These are phyloP conservation scores for Daldinia vernicosa DNA, from an alignment of 495 filamentous ascomycete genomes.

Conservation along the genomic window DNA sequence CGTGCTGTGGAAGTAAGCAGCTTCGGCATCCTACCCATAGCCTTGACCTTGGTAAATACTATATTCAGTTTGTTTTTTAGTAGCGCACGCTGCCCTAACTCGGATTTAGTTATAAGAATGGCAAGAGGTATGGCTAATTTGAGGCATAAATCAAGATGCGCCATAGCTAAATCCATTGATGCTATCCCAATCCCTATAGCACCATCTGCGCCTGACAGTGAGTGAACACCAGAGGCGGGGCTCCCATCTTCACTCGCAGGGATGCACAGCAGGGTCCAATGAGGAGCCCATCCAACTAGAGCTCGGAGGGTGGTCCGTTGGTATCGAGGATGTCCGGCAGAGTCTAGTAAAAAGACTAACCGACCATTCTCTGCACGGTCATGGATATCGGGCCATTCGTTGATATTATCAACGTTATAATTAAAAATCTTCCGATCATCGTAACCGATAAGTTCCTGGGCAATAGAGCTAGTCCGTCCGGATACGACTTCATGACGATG, in stretches of 20 bases:
- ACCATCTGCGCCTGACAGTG: slow-evolving; percentile 59
- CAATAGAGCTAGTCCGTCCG: slow-evolving; percentile 90
- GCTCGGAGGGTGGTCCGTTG: slow-evolving; percentile 86
- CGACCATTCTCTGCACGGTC: slow-evolving; percentile 74
- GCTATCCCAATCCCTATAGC: slow-evolving; percentile 52
- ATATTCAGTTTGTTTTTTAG: slow-evolving; percentile 73
- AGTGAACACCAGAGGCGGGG: slow-evolving; percentile 58
- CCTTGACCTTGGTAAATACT: slow-evolving; percentile 80
- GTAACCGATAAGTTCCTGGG: slow-evolving; percentile 93
- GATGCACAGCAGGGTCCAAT: slow-evolving; percentile 90
- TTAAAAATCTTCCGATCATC: slow-evolving; percentile 75
- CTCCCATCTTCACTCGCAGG: slow-evolving; percentile 76
- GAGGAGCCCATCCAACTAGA: slow-evolving; percentile 93
- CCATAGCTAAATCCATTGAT: slow-evolving; percentile 72
- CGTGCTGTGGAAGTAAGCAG: slow-evolving; percentile 66
- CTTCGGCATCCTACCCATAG: slow-evolving; percentile 72
- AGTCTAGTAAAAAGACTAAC: slow-evolving; percentile 87
- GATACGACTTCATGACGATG: slow-evolving; percentile 94
- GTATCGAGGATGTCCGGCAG: slow-evolving; percentile 88
- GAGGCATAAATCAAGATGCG: slow-evolving; percentile 87
- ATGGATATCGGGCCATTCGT: slow-evolving; percentile 95
- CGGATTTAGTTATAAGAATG: slow-evolving; percentile 89
- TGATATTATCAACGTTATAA: slow-evolving; percentile 84
- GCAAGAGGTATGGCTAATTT: slow-evolving; percentile 77
- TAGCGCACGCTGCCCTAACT: slow-evolving; percentile 77